Evolutionary conservation across 306 rosid species (phyloP).

Genomic region (Citrullus amarus): DNA sequence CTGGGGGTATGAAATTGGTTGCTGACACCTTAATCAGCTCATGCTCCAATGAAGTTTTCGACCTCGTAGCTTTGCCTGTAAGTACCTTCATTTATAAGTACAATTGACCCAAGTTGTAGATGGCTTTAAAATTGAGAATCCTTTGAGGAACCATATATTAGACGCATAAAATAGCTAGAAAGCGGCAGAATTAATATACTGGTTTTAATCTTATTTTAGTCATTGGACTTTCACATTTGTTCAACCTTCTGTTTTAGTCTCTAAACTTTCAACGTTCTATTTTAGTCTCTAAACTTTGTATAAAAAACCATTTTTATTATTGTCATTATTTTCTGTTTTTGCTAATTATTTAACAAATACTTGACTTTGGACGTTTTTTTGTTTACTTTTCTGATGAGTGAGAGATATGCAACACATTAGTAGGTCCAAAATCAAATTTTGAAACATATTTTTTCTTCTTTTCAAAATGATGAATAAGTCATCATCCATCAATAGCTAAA

Average conservation of each 20-base stretch:
- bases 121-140: not conserved
- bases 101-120: not conserved
- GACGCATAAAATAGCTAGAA: not conserved
- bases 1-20: constrained; percentile 59
- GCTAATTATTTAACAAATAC: too few relatives aligned
- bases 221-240: not conserved
- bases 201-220: not conserved
- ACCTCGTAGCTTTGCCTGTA: constrained; percentile 88
- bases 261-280: not conserved
- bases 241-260: not conserved
- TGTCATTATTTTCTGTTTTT: not conserved
- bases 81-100: constrained; percentile 12
- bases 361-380: not conserved
- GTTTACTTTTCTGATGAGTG: not conserved
- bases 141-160: not conserved
- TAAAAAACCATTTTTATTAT: not conserved
- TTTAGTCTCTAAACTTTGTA: not conserved
- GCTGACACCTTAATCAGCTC: constrained; percentile 58
- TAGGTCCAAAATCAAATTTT: not conserved
- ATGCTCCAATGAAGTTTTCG: constrained; percentile 58
- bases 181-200: not conserved
- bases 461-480: not conserved
- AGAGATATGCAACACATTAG: not conserved
- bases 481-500: not conserved
- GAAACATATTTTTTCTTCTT: not conserved